Percentiles rank a stretch among this genome's conserved stretches.
Conservation (phyloP, 1,284 basidiomycete genomes). For the Trametes sp. region DNA sequence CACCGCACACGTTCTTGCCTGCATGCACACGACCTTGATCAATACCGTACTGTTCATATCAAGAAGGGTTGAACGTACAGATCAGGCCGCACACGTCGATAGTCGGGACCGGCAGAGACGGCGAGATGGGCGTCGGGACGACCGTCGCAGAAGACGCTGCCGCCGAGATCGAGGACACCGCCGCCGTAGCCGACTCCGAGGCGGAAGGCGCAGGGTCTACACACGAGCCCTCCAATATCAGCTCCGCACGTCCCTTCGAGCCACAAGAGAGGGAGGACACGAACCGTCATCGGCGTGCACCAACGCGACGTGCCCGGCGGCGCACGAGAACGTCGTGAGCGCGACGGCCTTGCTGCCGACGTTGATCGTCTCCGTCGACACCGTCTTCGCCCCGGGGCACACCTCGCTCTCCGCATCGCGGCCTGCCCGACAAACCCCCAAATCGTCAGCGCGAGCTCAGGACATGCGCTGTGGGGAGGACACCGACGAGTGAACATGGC, state of each 20-base stretch:
- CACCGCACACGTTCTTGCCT: conserved; percentile 32
- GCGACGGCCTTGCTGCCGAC: conserved; percentile 25
- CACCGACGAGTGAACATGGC: conserved; percentile 25
- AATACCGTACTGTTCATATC: neutral
- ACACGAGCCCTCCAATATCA: neutral
- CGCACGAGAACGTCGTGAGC: conserved; percentile 31
- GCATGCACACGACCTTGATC: neutral
- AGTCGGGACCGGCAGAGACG: conserved; percentile 9
- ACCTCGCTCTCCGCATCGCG: conserved; percentile 14
- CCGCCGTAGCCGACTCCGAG: neutral
- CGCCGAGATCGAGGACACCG: neutral
- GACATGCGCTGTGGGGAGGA: neutral
- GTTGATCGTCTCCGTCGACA: conserved; percentile 16
- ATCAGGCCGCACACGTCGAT: conserved; percentile 29
- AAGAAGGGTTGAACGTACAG: conserved; percentile 19
- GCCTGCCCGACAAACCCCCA: no score
- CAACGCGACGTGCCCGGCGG: neutral
- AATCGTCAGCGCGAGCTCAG: neutral
- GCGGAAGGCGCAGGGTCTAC: neutral
- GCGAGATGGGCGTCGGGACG: neutral
- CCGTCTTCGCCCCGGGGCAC: conserved; percentile 19
- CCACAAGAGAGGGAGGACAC: neutral
- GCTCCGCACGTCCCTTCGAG: neutral
- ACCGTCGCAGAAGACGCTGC: neutral
- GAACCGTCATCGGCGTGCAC: conserved; percentile 1